Percentiles rank a stretch among this genome's conserved stretches.
These are phyloP conservation scores for Rhynchospora pubera DNA, from an alignment of 176 grass and related monocot species.

Conservation along the genomic window DNA sequence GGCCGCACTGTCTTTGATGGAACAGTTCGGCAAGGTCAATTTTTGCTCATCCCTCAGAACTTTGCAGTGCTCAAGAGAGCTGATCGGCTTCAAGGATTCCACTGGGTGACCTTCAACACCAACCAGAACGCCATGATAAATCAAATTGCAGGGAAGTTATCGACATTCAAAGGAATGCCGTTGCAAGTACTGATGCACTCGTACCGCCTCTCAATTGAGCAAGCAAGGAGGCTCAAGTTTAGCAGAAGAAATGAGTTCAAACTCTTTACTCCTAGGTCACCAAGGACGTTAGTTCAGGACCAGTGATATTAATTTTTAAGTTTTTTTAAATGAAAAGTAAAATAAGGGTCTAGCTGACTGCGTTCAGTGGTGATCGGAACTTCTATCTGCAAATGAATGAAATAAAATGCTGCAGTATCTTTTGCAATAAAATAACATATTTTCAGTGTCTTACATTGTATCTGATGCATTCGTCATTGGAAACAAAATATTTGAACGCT, in stretches of 20 bases:
- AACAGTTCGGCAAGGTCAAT: conserved; percentile 17
- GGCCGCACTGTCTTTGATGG: conserved; percentile 22
- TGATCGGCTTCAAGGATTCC: conserved; percentile 8
- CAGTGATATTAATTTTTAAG: no score
- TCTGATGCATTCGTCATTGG: neutral
- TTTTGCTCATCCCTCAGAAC: conserved; percentile 6
- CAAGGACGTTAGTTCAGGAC: neutral
- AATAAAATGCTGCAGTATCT: no score
- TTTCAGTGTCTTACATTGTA: neutral
- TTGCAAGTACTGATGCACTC: conserved; percentile 18
- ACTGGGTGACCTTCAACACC: conserved; percentile 23
- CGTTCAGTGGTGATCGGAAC: neutral
- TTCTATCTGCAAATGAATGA: neutral
- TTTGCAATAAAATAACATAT: no score
- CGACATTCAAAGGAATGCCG: conserved; percentile 15
- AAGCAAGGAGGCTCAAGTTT: conserved; percentile 24
- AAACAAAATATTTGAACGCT: no score
- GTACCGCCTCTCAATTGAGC: conserved; percentile 20
- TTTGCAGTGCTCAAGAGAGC: conserved; percentile 12
- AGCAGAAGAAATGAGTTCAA: conserved; percentile 18
- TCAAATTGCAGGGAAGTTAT: conserved; percentile 19
- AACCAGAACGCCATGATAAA: conserved; percentile 28
- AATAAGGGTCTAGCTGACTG: neutral
- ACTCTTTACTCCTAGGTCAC: neutral
- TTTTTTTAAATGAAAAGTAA: no score